phyloP scores from a whole-genome alignment of 2,329 filamentous ascomycete genomes.

The Oidium heveae region DNA sequence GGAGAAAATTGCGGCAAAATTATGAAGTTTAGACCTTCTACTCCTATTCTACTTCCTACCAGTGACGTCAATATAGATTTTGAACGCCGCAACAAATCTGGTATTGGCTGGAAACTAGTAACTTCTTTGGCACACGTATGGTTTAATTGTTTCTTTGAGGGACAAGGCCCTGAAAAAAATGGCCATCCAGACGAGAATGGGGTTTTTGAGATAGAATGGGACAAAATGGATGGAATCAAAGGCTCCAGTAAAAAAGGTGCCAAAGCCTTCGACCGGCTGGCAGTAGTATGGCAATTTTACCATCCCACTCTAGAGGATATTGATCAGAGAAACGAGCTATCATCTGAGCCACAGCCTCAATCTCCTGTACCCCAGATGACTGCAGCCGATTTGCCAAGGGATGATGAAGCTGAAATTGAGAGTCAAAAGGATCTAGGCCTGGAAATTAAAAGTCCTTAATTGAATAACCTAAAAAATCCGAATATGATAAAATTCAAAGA shows the following conservation, averaged over 20 bases:
- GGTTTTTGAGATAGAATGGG: slow-evolving; percentile 47
- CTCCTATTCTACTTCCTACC: slow-evolving; percentile 44
- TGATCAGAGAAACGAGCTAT: slow-evolving; percentile 17
- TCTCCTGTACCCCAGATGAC: slow-evolving; percentile 43
- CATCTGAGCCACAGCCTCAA: slow-evolving; percentile 38
- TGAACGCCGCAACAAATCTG: slow-evolving; percentile 59
- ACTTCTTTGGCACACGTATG: slow-evolving; percentile 85
- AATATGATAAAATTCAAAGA: no score
- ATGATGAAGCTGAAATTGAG: slow-evolving; percentile 20
- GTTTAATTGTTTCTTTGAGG: slow-evolving; percentile 93
- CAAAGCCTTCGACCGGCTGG: slow-evolving; percentile 53
- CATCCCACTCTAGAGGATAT: slow-evolving; percentile 8
- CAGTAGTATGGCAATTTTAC: slow-evolving; percentile 53
- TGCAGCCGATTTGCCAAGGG: slow-evolving; percentile 49
- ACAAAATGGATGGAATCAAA: slow-evolving; percentile 81
- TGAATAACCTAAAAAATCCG: no score
- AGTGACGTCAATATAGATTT: slow-evolving; percentile 81
- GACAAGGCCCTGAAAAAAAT: slow-evolving; percentile 40
- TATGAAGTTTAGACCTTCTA: slow-evolving; percentile 51
- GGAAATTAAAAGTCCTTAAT: slow-evolving; percentile 29
- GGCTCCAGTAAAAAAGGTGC: slow-evolving; percentile 64
- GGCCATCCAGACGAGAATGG: slow-evolving; percentile 44
- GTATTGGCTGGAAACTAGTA: slow-evolving; percentile 65
- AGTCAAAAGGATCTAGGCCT: slow-evolving; percentile 42
- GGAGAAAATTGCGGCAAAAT: slow-evolving; percentile 37